Percentiles rank a stretch among this genome's conserved stretches.
Evolutionary conservation across 164 flowering plant genomes (phyloP).

Genomic region (Buxus sempervirens): DNA sequence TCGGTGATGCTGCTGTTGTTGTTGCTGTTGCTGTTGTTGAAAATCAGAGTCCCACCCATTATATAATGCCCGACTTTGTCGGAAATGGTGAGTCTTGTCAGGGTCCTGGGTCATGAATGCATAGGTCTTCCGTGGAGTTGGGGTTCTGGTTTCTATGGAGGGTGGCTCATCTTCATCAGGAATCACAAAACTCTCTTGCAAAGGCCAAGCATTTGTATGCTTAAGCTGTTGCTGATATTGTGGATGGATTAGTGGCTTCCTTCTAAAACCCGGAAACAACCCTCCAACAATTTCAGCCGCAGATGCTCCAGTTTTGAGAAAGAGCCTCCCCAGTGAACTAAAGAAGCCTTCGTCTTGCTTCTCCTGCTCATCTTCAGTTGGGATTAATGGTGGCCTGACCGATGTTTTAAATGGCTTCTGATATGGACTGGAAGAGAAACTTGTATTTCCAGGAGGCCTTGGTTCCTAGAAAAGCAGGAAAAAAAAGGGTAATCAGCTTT

Average conservation of each 20-base stretch:
- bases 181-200: slow-evolving; percentile 52
- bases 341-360: slow-evolving; percentile 50
- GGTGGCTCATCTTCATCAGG: slow-evolving; percentile 56
- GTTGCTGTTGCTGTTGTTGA: slow-evolving; percentile 22
- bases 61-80: slow-evolving; percentile 27
- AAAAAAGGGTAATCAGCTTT: neutral
- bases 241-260: slow-evolving; percentile 24
- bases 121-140: slow-evolving; percentile 26
- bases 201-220: slow-evolving; percentile 33
- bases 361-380: slow-evolving; percentile 44
- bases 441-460: slow-evolving; percentile 18
- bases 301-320: slow-evolving; percentile 38
- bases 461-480: slow-evolving; percentile 23
- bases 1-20: slow-evolving; percentile 29
- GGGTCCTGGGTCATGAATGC: slow-evolving; percentile 36
- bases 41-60: slow-evolving; percentile 20
- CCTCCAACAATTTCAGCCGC: slow-evolving; percentile 36
- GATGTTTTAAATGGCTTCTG: slow-evolving; percentile 33
- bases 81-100: slow-evolving; percentile 30
- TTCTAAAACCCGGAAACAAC: slow-evolving; percentile 27
- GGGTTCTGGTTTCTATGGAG: slow-evolving; percentile 34
- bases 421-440: slow-evolving; percentile 29
- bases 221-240: slow-evolving; percentile 21
- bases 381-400: slow-evolving; percentile 45
- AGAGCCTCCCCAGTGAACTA: slow-evolving; percentile 45